Conservation (phyloP, 331 rosid species). For the Prunus yedoensis region DNA sequence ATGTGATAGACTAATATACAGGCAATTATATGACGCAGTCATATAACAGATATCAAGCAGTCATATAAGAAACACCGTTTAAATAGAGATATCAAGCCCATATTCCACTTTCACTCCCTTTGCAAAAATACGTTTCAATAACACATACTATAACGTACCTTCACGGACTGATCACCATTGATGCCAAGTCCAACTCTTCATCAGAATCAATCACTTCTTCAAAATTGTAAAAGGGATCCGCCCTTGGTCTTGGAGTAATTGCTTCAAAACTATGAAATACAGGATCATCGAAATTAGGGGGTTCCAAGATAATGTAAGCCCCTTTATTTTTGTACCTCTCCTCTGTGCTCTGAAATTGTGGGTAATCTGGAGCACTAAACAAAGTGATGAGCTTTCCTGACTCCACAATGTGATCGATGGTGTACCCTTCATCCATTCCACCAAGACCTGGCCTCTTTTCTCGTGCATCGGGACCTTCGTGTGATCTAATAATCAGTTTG, state of each 20-base stretch:
- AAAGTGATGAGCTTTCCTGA: constrained; percentile 84
- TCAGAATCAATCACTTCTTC: constrained; percentile 75
- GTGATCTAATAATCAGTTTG: constrained; percentile 84
- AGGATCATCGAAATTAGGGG: constrained; percentile 76
- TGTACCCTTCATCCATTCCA: constrained; percentile 79
- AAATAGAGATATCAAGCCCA: no score
- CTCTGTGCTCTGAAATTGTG: constrained; percentile 84
- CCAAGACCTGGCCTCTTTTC: constrained; percentile 76
- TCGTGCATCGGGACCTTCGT: constrained; percentile 97
- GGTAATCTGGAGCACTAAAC: constrained; percentile 94
- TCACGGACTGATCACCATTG: constrained; percentile 55
- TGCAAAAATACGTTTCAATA: background rate
- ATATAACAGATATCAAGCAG: no score
- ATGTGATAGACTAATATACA: background rate
- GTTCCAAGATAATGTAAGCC: constrained; percentile 68
- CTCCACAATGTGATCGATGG: constrained; percentile 81
- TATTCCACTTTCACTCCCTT: no score
- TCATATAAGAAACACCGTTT: no score
- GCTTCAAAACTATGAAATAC: constrained; percentile 65
- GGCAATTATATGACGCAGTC: no score
- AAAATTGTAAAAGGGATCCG: constrained; percentile 55
- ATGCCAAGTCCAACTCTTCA: constrained; percentile 72
- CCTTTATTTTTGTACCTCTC: constrained; percentile 75
- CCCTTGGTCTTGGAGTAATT: constrained; percentile 78
- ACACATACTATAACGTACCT: background rate